Base-by-base conservation (phyloP, 2,329 filamentous ascomycete species). In the Aspergillus unguis region DNA sequence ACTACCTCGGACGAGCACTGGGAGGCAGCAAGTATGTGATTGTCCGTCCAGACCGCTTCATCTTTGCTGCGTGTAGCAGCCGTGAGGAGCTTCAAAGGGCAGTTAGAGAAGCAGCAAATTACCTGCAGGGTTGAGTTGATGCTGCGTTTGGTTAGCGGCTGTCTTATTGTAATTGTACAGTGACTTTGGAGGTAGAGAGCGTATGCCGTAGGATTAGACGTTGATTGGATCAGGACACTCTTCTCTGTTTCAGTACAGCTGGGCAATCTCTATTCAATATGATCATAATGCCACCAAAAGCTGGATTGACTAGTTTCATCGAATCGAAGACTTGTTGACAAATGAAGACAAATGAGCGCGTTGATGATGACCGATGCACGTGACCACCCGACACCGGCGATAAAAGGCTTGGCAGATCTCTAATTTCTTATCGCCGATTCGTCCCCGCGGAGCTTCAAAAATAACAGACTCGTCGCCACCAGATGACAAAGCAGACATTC, bases 31-130 rank as follows among this genome's bases (percentile, higher is more conserved):
- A 7, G 40, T 72, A 63, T 56, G 58, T 67, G 6, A 60, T 72
- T 42, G 42, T 72, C 11, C 56, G 70, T 44, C 60, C 59, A 1
- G 70, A 72, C 50, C 59, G 69, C 1, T 67, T 71, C 44, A 60
- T 72, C 3, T 73, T 66, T 58, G 69, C 68, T 4, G 60, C 63
- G 3, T 70, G 65, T 53, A 47, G 55, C 11, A 60, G 54, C 4
- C 52, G 11, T 2, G 27, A 10, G 7, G 63, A 69, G 31, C 54
- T 70, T 40, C 42, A 53, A 25, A 46, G 37, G 5, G 54, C 48
- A n/a, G 11, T 40, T 17, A 25, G 29, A 26, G 32, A 32, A 11
- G 32, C 23, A 11, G 41, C 7, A 6, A 33, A 32, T n/a, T 50
- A 50, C 32, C 10, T 50, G 27, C 40, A 33, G 10, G n/a, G 3